Conservation (phyloP, 768 basidiomycete genomes). For the Naganishia onofrii region DNA sequence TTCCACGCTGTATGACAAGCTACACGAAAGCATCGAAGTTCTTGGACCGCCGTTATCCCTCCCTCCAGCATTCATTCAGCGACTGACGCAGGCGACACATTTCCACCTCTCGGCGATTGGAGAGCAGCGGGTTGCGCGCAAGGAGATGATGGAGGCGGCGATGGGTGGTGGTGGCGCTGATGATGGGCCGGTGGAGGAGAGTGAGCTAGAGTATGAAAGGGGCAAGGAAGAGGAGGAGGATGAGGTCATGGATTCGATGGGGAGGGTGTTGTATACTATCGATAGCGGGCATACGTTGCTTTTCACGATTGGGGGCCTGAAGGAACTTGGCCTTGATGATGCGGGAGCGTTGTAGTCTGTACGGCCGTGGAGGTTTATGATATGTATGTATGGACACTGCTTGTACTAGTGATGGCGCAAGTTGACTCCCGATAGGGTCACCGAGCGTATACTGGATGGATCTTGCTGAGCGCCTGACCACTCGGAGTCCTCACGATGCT, state of each 20-base stretch:
- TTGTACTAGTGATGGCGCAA: background rate
- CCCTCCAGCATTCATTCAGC: background rate
- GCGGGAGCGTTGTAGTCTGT: background rate
- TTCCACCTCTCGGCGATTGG: conserved; percentile 26
- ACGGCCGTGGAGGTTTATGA: background rate
- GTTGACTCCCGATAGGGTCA: too few species aligned
- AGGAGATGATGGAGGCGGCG: background rate
- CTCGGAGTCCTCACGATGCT: too few species aligned
- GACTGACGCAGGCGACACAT: conserved; percentile 6
- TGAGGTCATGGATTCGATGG: conserved; percentile 24
- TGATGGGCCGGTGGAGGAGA: conserved; percentile 1
- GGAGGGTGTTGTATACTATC: conserved; percentile 7
- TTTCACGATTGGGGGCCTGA: conserved; percentile 4
- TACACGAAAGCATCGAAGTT: conserved; percentile 16
- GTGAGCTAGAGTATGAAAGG: background rate
- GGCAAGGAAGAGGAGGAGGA: conserved; percentile 26
- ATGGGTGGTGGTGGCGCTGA: background rate
- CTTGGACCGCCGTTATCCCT: conserved; percentile 7
- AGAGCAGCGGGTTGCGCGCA: conserved; percentile 10
- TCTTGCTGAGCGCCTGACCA: too few species aligned
- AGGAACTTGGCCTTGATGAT: conserved; percentile 2
- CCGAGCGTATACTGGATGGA: too few species aligned
- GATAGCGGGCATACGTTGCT: conserved; percentile 15
- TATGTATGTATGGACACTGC: background rate
- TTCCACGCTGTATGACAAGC: conserved; percentile 3